Conservation (phyloP, 1,139 yeast species). For the Eremothecium cymbalariae region DNA sequence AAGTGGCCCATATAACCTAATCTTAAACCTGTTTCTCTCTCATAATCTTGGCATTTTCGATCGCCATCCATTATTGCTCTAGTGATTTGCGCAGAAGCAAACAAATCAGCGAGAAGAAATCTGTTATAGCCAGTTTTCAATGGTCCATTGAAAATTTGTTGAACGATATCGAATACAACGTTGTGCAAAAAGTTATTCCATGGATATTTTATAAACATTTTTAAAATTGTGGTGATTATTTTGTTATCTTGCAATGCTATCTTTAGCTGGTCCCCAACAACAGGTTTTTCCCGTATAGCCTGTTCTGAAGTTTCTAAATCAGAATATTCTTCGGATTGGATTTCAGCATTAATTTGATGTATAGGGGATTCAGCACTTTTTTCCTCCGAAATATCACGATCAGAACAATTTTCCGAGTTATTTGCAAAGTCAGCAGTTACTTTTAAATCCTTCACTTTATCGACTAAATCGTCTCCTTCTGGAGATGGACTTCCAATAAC, state of each 20-base stretch:
- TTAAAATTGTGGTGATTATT: slow-evolving; percentile 66
- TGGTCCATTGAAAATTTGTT: slow-evolving; percentile 90
- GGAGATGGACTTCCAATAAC: slow-evolving; percentile 3
- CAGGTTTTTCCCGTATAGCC: slow-evolving; percentile 48
- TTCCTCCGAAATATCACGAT: slow-evolving; percentile 9
- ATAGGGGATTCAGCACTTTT: slow-evolving; percentile 12
- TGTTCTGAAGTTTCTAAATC: slow-evolving; percentile 25
- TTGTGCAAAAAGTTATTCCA: slow-evolving; percentile 97
- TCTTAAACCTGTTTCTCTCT: slow-evolving; percentile 49
- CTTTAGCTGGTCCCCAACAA: slow-evolving; percentile 83
- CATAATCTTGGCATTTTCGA: slow-evolving; percentile 61
- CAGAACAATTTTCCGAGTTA: slow-evolving; percentile 9
- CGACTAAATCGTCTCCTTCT: slow-evolving; percentile 12
- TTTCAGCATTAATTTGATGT: slow-evolving; percentile 14
- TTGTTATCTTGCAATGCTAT: slow-evolving; percentile 77
- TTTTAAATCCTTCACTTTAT: slow-evolving; percentile 16
- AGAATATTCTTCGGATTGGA: slow-evolving; percentile 21
- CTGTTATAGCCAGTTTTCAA: slow-evolving; percentile 84
- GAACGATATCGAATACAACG: slow-evolving; percentile 95
- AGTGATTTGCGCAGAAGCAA: slow-evolving; percentile 74
- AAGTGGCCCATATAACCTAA: slow-evolving; percentile 97
- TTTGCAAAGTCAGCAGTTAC: slow-evolving; percentile 12
- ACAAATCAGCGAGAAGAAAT: slow-evolving; percentile 76
- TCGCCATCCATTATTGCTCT: slow-evolving; percentile 80
- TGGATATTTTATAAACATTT: slow-evolving; percentile 88